phyloP scores from a whole-genome alignment of 768 basidiomycete species.

The Leccinum sublutescens region DNA sequence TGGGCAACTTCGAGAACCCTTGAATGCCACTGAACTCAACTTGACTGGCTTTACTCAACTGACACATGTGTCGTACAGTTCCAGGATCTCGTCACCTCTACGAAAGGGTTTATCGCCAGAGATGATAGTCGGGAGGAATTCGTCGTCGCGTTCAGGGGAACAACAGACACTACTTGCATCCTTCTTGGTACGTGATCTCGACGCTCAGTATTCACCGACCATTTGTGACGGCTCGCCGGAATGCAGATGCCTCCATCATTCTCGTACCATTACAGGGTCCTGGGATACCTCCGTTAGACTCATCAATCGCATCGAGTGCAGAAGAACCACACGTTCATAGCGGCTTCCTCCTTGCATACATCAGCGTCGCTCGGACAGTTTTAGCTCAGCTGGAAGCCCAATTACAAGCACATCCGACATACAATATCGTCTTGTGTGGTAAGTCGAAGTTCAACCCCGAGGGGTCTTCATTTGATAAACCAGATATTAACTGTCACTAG shows the following conservation, averaged over 20 bases:
- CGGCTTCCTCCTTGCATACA: constrained; percentile 38
- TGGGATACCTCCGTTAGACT: constrained; percentile 23
- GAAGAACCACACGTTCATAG: constrained; percentile 32
- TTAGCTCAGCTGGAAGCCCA: constrained; percentile 31
- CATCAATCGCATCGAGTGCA: neutral
- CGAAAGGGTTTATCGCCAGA: constrained; percentile 45
- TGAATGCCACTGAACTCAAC: neutral
- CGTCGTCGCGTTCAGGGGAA: constrained; percentile 42
- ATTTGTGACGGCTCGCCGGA: neutral
- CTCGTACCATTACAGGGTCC: constrained; percentile 21
- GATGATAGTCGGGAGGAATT: constrained; percentile 43
- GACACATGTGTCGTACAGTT: constrained; percentile 30
- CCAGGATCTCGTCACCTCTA: constrained; percentile 34
- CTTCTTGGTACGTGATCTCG: constrained; percentile 13
- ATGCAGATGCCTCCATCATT: constrained; percentile 22
- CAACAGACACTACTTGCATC: constrained; percentile 25
- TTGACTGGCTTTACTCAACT: neutral
- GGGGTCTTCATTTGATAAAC: neutral
- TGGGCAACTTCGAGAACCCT: neutral
- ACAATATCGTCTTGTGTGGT: constrained; percentile 35
- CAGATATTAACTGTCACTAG: constrained; percentile 15
- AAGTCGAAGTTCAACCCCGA: constrained; percentile 3
- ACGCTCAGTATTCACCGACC: neutral
- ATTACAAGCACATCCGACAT: constrained; percentile 33
- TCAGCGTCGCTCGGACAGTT: constrained; percentile 31